These are phyloP conservation scores for Danielia oregonensis DNA, from an alignment of 805 yeast species.

Conservation along the genomic window DNA sequence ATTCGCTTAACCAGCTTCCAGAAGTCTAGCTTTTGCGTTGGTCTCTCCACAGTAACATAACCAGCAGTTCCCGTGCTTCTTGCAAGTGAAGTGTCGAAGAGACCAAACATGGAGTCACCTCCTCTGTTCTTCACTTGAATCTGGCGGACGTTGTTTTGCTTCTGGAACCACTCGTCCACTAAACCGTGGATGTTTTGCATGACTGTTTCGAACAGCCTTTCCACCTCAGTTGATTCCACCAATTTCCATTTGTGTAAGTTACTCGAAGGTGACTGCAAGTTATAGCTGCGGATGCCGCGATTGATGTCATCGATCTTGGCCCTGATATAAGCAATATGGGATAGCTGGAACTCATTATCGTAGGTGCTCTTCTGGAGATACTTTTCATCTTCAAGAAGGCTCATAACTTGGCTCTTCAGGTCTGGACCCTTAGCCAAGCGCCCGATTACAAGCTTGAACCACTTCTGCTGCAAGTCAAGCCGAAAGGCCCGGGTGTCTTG, in stretches of 20 bases:
- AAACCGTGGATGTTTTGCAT: conserved; percentile 5
- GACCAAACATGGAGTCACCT: conserved; percentile 1
- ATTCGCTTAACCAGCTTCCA: conserved; percentile 12
- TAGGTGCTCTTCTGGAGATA: no score
- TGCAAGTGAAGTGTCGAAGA: no score
- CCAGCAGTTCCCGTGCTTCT: neutral
- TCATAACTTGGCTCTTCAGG: neutral
- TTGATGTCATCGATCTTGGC: conserved; percentile 12
- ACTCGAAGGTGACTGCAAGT: conserved; percentile 36
- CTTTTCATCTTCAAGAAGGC: neutral
- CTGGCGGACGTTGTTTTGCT: neutral
- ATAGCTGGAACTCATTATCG: neutral
- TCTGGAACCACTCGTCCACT: conserved; percentile 1
- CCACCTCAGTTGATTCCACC: conserved; percentile 23
- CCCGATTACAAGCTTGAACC: conserved; percentile 31
- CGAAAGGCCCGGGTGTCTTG: conserved; percentile 47
- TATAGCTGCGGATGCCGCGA: conserved; percentile 28
- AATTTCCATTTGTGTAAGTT: conserved; percentile 38
- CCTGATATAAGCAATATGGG: conserved; percentile 5
- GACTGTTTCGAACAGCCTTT: conserved; percentile 15
- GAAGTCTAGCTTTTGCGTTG: conserved; percentile 3
- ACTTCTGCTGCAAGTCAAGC: conserved; percentile 35
- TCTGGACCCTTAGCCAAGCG: neutral
- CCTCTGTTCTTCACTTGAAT: neutral
- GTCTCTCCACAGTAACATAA: conserved; percentile 1